These are phyloP conservation scores for Lodderomyces oxycetoniae DNA, from an alignment of 1,139 yeast species.

Conservation along the genomic window DNA sequence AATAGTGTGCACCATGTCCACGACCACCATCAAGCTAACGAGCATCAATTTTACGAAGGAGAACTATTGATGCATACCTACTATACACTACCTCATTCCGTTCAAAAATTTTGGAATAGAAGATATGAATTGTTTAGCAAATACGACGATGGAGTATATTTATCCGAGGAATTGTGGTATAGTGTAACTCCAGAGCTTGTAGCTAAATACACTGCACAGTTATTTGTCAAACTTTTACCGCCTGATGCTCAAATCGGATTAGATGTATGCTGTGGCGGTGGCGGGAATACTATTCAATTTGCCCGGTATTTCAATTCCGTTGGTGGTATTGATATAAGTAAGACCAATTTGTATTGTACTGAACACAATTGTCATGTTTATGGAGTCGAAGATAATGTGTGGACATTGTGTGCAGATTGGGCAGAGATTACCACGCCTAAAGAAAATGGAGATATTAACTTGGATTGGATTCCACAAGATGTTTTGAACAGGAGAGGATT, in stretches of 20 bases:
- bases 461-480: slow-evolving; percentile 14
- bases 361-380: slow-evolving; percentile 70
- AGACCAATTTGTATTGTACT: slow-evolving; percentile 62
- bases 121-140: slow-evolving; percentile 55
- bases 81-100: slow-evolving; percentile 36
- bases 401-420: slow-evolving; percentile 58
- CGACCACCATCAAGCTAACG: neutral
- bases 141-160: slow-evolving; percentile 65
- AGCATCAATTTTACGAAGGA: slow-evolving; percentile 19
- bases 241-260: slow-evolving; percentile 43
- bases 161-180: slow-evolving; percentile 81
- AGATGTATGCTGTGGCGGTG: slow-evolving; percentile 94
- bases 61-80: slow-evolving; percentile 38
- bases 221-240: slow-evolving; percentile 39
- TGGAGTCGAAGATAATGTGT: slow-evolving; percentile 46
- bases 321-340: slow-evolving; percentile 63
- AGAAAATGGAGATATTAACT: slow-evolving; percentile 9
- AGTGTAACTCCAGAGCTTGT: slow-evolving; percentile 85
- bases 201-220: slow-evolving; percentile 60
- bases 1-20: slow-evolving; percentile 1
- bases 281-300: slow-evolving; percentile 88
- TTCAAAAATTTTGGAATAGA: slow-evolving; percentile 56
- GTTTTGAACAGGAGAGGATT: slow-evolving; percentile 3
- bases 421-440: slow-evolving; percentile 25
- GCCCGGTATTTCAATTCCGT: slow-evolving; percentile 55